These are phyloP conservation scores for Blastobotrys petasosporus DNA, from an alignment of 1,139 yeast species.

Conservation along the genomic window DNA sequence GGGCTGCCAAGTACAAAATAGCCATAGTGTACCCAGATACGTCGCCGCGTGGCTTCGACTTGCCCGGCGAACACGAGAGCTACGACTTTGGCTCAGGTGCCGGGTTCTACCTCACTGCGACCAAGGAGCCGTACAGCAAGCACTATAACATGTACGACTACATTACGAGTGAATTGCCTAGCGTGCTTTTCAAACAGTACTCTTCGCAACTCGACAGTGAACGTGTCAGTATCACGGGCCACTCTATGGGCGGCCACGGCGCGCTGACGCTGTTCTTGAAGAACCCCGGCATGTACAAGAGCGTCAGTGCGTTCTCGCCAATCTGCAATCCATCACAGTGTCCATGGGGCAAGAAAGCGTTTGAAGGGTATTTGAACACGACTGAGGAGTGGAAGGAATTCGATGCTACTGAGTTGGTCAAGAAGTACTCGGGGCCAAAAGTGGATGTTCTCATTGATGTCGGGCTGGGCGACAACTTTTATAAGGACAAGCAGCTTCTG, in stretches of 20 bases:
- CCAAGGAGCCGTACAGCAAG: conserved; percentile 59
- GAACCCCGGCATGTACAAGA: conserved; percentile 67
- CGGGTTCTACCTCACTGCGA: conserved; percentile 87
- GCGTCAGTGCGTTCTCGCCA: conserved; percentile 91
- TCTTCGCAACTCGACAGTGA: conserved; percentile 44
- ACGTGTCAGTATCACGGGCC: conserved; percentile 76
- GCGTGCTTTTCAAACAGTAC: conserved; percentile 35
- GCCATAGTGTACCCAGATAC: conserved; percentile 94
- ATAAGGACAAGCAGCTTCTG: conserved; percentile 60
- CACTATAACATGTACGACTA: conserved; percentile 86
- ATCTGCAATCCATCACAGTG: conserved; percentile 69
- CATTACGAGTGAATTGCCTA: conserved; percentile 67
- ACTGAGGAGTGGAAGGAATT: conserved; percentile 44
- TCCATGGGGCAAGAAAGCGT: conserved; percentile 86
- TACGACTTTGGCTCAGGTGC: conserved; percentile 96
- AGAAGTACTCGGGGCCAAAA: conserved; percentile 46
- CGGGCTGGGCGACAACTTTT: conserved; percentile 72
- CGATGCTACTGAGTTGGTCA: conserved; percentile 75
- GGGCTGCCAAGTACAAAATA: conserved; percentile 76
- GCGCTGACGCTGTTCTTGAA: conserved; percentile 73
- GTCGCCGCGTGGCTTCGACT: conserved; percentile 87
- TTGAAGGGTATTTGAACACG: conserved; percentile 61
- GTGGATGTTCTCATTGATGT: conserved; percentile 74
- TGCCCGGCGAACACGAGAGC: conserved; percentile 73
- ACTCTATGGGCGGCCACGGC: conserved; percentile 98